phyloP scores from a whole-genome alignment of 192 early-diverging fungal species.

The Backusella tarrabulga region DNA sequence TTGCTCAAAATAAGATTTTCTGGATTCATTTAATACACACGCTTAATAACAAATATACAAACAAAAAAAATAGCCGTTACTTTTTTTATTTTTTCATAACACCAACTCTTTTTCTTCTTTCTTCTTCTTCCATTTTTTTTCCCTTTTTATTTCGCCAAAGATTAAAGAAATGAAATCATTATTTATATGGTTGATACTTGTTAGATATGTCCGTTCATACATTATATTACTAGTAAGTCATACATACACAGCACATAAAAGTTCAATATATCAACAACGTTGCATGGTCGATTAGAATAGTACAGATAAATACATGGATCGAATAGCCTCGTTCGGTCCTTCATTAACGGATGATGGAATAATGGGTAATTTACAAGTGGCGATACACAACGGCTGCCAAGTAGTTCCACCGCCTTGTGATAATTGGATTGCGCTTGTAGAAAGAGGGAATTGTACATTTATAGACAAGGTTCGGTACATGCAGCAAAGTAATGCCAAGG shows the following conservation, averaged over 20 bases:
- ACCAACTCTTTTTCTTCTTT: too few species aligned
- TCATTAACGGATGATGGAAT: slow-evolving; percentile 68
- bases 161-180: too few species aligned
- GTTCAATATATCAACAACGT: too few species aligned
- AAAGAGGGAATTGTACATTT: slow-evolving; percentile 87
- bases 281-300: slow-evolving; percentile 35
- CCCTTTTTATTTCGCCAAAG: too few species aligned
- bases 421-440: slow-evolving; percentile 79
- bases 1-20: neutral
- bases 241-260: too few species aligned
- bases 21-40: neutral
- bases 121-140: too few species aligned
- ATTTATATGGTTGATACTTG: too few species aligned
- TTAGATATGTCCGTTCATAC: too few species aligned
- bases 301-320: slow-evolving; percentile 58
- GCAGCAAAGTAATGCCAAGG: slow-evolving; percentile 78
- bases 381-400: slow-evolving; percentile 58
- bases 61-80: too few species aligned
- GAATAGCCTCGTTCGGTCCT: slow-evolving; percentile 83
- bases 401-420: slow-evolving; percentile 33
- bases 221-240: too few species aligned
- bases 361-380: slow-evolving; percentile 45
- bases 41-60: too few species aligned
- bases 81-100: too few species aligned
- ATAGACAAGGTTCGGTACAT: slow-evolving; percentile 87